Evolutionary conservation across 2,329 filamentous ascomycete genomes (phyloP).

Genomic region (Sporothrix euskadiensis): DNA sequence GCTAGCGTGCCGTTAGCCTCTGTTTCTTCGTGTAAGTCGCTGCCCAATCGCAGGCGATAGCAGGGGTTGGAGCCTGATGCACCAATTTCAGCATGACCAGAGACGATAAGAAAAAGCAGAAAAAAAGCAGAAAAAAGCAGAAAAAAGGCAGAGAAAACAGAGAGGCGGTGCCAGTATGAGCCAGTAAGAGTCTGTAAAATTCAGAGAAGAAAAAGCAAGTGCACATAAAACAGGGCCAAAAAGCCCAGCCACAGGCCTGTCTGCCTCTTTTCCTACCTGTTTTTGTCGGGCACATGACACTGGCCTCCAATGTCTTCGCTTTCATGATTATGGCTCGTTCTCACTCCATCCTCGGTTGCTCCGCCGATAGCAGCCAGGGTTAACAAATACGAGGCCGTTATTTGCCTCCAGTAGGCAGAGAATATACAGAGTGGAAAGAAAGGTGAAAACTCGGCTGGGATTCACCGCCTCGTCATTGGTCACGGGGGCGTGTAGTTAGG

Average conservation of each 20-base stretch:
- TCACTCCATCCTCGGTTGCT: not conserved
- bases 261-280: not conserved
- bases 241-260: not conserved
- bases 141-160: too few relatives aligned
- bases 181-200: not conserved
- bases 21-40: slow-evolving; percentile 17
- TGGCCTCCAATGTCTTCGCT: not conserved
- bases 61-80: slow-evolving; percentile 10
- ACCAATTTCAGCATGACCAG: slow-evolving; percentile 22
- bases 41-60: slow-evolving; percentile 21
- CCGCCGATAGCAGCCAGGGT: slow-evolving; percentile 1
- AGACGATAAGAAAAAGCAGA: not conserved
- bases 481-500: slow-evolving; percentile 11
- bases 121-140: too few relatives aligned
- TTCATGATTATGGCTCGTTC: not conserved
- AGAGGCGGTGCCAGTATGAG: too few relatives aligned
- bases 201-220: not conserved
- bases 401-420: not conserved
- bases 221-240: not conserved
- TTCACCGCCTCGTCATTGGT: slow-evolving; percentile 3
- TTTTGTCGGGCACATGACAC: not conserved
- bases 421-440: not conserved
- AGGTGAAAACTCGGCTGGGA: not conserved
- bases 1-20: slow-evolving; percentile 15
- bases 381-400: slow-evolving; percentile 3